A percentile compares a stretch with the other conserved stretches of the same genome.
These are phyloP conservation scores for Allantophomopsis lycopodina DNA, from an alignment of 2,329 filamentous ascomycete species.

Conservation along the genomic window DNA sequence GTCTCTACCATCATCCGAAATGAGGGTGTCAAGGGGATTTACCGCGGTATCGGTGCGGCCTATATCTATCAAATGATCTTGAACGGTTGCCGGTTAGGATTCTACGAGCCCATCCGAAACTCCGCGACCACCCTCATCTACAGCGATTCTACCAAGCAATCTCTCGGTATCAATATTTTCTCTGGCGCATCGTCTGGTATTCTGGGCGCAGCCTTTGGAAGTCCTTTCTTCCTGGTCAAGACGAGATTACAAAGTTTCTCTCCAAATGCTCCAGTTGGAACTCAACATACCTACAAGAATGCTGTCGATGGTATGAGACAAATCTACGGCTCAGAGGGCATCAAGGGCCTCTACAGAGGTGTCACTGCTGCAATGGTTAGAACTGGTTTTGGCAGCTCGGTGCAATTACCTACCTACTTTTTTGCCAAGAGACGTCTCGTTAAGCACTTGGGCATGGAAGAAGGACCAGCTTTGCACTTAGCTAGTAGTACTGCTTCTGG, in stretches of 20 bases:
- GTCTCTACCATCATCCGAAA: conserved; percentile 82
- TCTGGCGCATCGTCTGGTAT: conserved; percentile 81
- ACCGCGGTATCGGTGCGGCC: conserved; percentile 80
- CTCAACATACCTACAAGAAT: conserved; percentile 87
- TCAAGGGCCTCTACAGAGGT: conserved; percentile 75
- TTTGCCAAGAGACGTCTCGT: conserved; percentile 83
- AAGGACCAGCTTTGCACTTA: conserved; percentile 80
- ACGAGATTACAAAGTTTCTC: conserved; percentile 91
- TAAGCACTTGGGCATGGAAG: conserved; percentile 74
- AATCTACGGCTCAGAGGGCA: conserved; percentile 67
- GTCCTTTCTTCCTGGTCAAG: conserved; percentile 96
- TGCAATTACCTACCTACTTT: conserved; percentile 96
- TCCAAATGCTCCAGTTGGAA: conserved; percentile 83
- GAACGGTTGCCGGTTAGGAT: conserved; percentile 90
- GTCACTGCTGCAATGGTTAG: conserved; percentile 90
- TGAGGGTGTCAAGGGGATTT: conserved; percentile 74
- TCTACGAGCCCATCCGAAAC: conserved; percentile 89
- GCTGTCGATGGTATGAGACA: conserved; percentile 69
- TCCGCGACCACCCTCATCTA: conserved; percentile 56
- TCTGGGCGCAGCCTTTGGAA: conserved; percentile 82
- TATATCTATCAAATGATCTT: conserved; percentile 95
- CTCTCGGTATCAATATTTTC: conserved; percentile 83
- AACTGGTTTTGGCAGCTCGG: conserved; percentile 89
- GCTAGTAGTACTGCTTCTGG: conserved; percentile 81
- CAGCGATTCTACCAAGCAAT: conserved; percentile 63